A percentile compares a stretch with the other conserved stretches of the same genome.
Conservation (phyloP, 2,329 filamentous ascomycete genomes). For the Aureobasidium sp. region DNA sequence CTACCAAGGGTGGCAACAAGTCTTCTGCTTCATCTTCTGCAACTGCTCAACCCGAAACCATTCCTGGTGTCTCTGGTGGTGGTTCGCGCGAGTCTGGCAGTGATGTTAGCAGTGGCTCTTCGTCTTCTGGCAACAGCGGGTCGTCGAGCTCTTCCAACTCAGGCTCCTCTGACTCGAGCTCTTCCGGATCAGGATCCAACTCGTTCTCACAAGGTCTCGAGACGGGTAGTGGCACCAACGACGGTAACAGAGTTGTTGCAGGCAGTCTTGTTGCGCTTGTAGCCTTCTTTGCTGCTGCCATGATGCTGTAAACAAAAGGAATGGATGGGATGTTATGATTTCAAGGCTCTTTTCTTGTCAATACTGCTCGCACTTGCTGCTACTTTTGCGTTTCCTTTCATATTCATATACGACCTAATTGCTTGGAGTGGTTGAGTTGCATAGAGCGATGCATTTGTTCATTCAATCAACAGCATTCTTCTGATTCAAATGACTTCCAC, state of each 20-base stretch:
- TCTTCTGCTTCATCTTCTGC: slow-evolving; percentile 21
- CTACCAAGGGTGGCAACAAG: slow-evolving; percentile 22
- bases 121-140: slow-evolving; percentile 15
- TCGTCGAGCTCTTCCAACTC: slow-evolving; percentile 21
- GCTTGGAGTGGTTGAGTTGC: neutral
- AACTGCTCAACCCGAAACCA: slow-evolving; percentile 34
- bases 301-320: slow-evolving; percentile 26
- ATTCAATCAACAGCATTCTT: neutral
- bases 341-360: slow-evolving; percentile 12
- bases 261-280: slow-evolving; percentile 32
- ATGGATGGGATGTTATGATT: neutral
- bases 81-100: slow-evolving; percentile 35
- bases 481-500: neutral
- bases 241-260: slow-evolving; percentile 28
- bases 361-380: neutral
- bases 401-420: slow-evolving; percentile 4
- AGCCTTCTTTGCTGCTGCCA: slow-evolving; percentile 31
- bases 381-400: neutral
- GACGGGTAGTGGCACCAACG: slow-evolving; percentile 20
- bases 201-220: slow-evolving; percentile 27
- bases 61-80: slow-evolving; percentile 50
- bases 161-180: slow-evolving; percentile 20
- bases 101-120: slow-evolving; percentile 19
- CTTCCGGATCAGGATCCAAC: slow-evolving; percentile 18
- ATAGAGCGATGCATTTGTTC: slow-evolving; percentile 1